phyloP scores from a whole-genome alignment of 139 green algal genomes.

The Coelastrella sp. region DNA sequence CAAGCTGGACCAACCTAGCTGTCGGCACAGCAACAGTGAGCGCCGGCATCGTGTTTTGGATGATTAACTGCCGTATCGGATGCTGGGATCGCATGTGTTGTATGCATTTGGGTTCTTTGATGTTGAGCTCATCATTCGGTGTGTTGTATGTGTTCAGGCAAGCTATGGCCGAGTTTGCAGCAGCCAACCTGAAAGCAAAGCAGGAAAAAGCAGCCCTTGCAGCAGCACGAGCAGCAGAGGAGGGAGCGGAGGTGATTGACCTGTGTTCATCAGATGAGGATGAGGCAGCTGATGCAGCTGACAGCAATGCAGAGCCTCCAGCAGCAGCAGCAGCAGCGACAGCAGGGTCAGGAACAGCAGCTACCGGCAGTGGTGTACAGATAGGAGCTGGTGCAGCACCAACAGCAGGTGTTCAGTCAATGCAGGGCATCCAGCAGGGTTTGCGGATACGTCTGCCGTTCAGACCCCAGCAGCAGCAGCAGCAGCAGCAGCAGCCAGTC shows the following conservation, averaged over 20 bases:
- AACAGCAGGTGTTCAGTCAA: background rate
- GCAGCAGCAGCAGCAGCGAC: constrained; percentile 18
- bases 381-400: background rate
- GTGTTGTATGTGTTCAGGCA: background rate
- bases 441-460: background rate
- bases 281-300: constrained; percentile 9
- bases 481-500: background rate
- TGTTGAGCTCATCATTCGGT: too few relatives aligned
- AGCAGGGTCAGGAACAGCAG: too few relatives aligned
- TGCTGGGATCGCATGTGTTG: too few relatives aligned
- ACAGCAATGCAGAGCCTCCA: background rate
- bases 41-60: too few relatives aligned
- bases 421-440: background rate
- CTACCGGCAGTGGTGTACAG: background rate
- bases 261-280: constrained; percentile 16
- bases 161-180: background rate
- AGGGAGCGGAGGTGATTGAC: constrained; percentile 3
- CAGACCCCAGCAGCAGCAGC: background rate
- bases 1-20: too few relatives aligned
- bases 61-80: too few relatives aligned
- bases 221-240: background rate
- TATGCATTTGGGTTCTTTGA: too few relatives aligned
- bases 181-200: background rate
- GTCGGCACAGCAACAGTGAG: too few relatives aligned
- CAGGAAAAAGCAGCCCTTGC: background rate